Evolutionary conservation across 2,329 filamentous ascomycete genomes (phyloP).

Genomic region (Alternaria solani): DNA sequence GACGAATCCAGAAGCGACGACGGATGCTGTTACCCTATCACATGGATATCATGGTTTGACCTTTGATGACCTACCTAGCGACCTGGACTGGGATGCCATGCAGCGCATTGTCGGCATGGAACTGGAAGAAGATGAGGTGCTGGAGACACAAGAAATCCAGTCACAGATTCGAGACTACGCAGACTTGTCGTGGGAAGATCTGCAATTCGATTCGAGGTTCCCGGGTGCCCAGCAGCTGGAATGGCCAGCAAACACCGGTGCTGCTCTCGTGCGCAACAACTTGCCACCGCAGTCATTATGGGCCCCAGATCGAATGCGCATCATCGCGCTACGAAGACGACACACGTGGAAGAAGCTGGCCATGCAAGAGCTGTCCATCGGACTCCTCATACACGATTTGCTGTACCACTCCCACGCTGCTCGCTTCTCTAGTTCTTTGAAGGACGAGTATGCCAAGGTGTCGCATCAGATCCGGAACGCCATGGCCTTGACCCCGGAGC

Average conservation of each 20-base stretch:
- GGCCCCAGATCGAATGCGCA: constrained; percentile 44
- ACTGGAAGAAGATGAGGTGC: constrained; percentile 30
- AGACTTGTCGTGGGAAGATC: constrained; percentile 35
- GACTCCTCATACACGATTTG: constrained; percentile 50
- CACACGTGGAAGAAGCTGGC: constrained; percentile 56
- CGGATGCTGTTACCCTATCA: background rate
- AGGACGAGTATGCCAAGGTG: constrained; percentile 16
- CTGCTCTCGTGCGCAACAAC: constrained; percentile 35
- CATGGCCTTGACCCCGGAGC: constrained; percentile 2
- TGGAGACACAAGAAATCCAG: constrained; percentile 23
- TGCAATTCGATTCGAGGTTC: constrained; percentile 40
- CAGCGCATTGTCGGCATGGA: constrained; percentile 35
- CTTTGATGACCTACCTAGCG: constrained; percentile 24
- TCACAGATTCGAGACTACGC: constrained; percentile 23
- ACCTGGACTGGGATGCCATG: constrained; percentile 35
- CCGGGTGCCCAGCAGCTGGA: constrained; percentile 33
- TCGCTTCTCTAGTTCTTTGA: background rate
- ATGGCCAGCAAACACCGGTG: constrained; percentile 55
- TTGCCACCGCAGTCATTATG: constrained; percentile 58
- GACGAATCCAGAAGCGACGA: background rate
- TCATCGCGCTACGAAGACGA: constrained; percentile 39
- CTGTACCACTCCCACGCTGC: constrained; percentile 29
- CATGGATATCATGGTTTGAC: constrained; percentile 5
- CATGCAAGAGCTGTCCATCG: constrained; percentile 52
- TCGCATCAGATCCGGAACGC: constrained; percentile 34